Base-by-base conservation (phyloP, 2,329 filamentous ascomycete genomes). In the Diaporthe sp. region DNA sequence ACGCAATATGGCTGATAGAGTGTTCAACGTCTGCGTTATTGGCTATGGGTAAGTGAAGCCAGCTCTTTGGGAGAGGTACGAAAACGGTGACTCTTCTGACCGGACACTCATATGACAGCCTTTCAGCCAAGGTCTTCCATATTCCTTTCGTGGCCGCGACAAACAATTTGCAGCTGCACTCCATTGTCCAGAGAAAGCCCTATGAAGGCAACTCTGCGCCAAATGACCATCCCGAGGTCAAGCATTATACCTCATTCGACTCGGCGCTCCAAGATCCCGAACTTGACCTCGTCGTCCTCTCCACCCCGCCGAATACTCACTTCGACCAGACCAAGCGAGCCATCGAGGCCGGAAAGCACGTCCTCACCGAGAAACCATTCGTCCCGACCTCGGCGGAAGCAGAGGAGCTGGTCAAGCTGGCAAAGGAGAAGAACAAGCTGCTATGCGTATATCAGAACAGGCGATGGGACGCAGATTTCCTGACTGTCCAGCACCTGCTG, bases 291-390 rank as follows among this genome's bases (percentile, higher is more conserved):
- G 89, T 95, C 42, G 86, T 95, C 77, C 84, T 97, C 75, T 92
- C 91, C 70, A 95, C 93, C 0, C 91, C 93, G 0, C 94, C 94
- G 0, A 88, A 92, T 76, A 92, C 90, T 15, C 94, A 96, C 85
- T 94, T 91, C 80, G 81, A 86, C 22, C 86, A 95, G 78, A 86
- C 91, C 47, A 91, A 91, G 81, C 82, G 89, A 69, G 92, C 92
- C 0, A 86, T 96, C 63, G 87, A 92, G 80, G 86, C 89, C 13
- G 92, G 92, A 78, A 96, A 96, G 85, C 92, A 96, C 82, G 92
- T 96, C 35, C 86, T 96, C 70, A 92, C 93, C 65, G 94, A 96
- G 85, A 96, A 96, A 86, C 94, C 94, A 3, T 96, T 96, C 81
- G 93, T 94, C 17, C 92, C 94, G 27, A 93, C 92, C 1, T 86